These are phyloP conservation scores for Huntiella abstrusa DNA, from an alignment of 2,329 filamentous ascomycete species.

Conservation along the genomic window DNA sequence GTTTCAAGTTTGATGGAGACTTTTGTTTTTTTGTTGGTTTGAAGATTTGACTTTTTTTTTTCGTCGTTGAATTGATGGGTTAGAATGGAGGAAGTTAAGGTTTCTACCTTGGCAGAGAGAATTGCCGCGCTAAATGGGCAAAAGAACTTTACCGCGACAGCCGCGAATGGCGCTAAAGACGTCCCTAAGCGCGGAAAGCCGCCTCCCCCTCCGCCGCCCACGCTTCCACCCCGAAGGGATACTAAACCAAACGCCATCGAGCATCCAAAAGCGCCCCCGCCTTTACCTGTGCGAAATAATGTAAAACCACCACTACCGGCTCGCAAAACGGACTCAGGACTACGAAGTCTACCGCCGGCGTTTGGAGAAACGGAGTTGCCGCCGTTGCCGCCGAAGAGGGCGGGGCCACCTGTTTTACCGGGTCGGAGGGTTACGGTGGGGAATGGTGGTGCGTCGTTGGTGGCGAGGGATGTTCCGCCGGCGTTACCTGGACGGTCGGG, in stretches of 20 bases:
- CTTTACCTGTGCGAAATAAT: constrained; percentile 13
- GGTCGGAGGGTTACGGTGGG: constrained; percentile 5
- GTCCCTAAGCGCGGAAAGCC: constrained; percentile 14
- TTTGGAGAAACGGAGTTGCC: constrained; percentile 29
- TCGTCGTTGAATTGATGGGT: too few species aligned
- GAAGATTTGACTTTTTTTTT: too few species aligned
- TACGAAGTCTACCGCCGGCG: constrained; percentile 34
- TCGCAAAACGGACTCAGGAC: constrained; percentile 2
- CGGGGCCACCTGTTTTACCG: not conserved
- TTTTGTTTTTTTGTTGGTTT: too few species aligned
- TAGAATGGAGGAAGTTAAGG: too few species aligned
- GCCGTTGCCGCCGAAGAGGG: constrained; percentile 16
- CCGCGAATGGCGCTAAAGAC: not conserved
- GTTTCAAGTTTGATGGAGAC: too few species aligned
- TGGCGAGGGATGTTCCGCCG: constrained; percentile 13
- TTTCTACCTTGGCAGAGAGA: constrained; percentile 33
- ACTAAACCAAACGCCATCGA: not conserved
- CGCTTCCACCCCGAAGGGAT: not conserved
- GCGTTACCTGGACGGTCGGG: constrained; percentile 19
- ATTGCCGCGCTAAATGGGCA: constrained; percentile 45
- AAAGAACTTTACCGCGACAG: constrained; percentile 28
- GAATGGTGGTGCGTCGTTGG: constrained; percentile 12
- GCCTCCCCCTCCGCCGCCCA: constrained; percentile 15
- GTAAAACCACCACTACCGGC: constrained; percentile 20
- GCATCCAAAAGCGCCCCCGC: constrained; percentile 13